Percentiles rank a stretch among this genome's conserved stretches.
Evolutionary conservation across 2,329 filamentous ascomycete species (phyloP).

Genomic region (Drechslerella dactyloides): DNA sequence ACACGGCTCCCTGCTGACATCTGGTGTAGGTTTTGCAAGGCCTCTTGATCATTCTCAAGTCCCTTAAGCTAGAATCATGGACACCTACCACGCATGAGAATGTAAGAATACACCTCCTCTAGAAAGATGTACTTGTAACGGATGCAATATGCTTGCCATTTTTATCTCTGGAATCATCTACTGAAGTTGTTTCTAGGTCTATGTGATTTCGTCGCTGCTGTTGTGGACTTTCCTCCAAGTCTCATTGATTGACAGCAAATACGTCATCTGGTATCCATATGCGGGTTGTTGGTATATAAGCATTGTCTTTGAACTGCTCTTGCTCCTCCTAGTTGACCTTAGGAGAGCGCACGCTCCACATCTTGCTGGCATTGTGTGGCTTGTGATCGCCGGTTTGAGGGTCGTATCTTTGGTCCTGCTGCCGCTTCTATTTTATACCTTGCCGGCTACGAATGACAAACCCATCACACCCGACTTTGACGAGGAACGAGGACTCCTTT

Average conservation of each 20-base stretch:
- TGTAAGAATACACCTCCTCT: constrained; percentile 34
- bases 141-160: background rate
- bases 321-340: constrained; percentile 59
- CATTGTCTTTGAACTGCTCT: constrained; percentile 64
- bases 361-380: constrained; percentile 39
- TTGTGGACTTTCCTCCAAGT: constrained; percentile 69
- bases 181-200: constrained; percentile 59
- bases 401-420: constrained; percentile 51
- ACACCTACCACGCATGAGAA: constrained; percentile 23
- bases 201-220: constrained; percentile 68
- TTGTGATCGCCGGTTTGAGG: constrained; percentile 45
- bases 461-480: constrained; percentile 50
- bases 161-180: constrained; percentile 47
- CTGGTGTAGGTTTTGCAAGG: constrained; percentile 32
- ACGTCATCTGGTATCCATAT: constrained; percentile 68
- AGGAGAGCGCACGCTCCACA: constrained; percentile 50
- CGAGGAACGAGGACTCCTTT: constrained; percentile 53
- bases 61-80: constrained; percentile 12
- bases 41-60: constrained; percentile 5
- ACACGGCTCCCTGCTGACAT: background rate
- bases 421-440: constrained; percentile 51
- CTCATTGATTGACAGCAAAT: constrained; percentile 63
- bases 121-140: background rate
- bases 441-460: constrained; percentile 50
- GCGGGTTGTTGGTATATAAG: constrained; percentile 69